These are phyloP conservation scores for Balansia obtecta DNA, from an alignment of 2,329 filamentous ascomycete genomes.

Conservation along the genomic window DNA sequence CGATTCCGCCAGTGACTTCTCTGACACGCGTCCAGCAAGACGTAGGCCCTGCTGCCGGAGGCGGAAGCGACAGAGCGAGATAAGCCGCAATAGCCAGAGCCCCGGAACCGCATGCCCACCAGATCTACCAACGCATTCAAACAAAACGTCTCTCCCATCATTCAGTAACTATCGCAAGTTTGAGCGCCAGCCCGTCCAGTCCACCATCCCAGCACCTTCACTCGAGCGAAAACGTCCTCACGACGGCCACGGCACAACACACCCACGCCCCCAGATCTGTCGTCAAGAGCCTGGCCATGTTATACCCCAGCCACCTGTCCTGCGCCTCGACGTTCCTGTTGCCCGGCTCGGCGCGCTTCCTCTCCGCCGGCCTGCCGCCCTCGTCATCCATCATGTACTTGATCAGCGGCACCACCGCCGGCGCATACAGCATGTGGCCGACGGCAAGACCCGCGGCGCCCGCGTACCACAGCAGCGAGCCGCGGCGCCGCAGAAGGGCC, in stretches of 20 bases:
- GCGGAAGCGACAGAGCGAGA: no score
- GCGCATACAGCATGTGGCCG: constrained; percentile 22
- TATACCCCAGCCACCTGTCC: constrained; percentile 20
- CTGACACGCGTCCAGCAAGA: no score
- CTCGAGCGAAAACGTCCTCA: constrained; percentile 6
- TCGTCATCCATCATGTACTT: constrained; percentile 17
- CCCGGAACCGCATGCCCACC: no score
- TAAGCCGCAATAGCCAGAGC: no score
- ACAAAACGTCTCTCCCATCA: no score
- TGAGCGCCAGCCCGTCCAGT: neutral
- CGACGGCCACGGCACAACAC: constrained; percentile 16
- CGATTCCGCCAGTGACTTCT: no score
- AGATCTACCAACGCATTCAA: no score
- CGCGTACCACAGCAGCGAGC: constrained; percentile 20
- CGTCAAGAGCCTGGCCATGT: constrained; percentile 19
- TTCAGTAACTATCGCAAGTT: no score
- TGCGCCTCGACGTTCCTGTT: constrained; percentile 18
- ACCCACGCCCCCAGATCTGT: constrained; percentile 22
- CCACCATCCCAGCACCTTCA: neutral
- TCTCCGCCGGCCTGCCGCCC: constrained; percentile 7
- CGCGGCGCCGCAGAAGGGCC: constrained; percentile 12
- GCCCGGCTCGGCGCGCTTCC: constrained; percentile 8
- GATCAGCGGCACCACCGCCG: constrained; percentile 20
- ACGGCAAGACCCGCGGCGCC: constrained; percentile 18
- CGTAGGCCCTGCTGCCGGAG: no score